phyloP scores from a whole-genome alignment of 371 early-diverging fungal genomes.

The Blastocladiella emersonii region DNA sequence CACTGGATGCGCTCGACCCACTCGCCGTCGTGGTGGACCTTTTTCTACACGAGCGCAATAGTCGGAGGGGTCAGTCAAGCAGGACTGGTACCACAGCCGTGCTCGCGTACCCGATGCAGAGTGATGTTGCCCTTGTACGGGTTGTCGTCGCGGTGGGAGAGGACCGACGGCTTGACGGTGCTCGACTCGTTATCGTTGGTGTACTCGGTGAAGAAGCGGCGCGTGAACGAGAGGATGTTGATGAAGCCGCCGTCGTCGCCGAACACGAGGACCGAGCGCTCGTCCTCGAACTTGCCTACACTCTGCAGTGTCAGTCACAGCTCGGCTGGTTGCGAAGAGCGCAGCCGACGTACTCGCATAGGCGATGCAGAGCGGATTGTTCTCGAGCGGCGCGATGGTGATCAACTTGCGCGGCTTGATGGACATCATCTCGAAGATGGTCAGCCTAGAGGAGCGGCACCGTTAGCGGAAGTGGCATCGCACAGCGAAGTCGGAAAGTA shows the following conservation, averaged over 20 bases:
- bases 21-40: constrained; percentile 27
- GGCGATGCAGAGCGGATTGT: constrained; percentile 33
- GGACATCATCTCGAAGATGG: constrained; percentile 31
- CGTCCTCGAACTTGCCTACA: constrained; percentile 29
- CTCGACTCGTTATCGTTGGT: constrained; percentile 17
- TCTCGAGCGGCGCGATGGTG: constrained; percentile 27
- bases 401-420: constrained; percentile 34
- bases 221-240: constrained; percentile 29
- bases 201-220: constrained; percentile 26
- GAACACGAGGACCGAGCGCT: constrained; percentile 27
- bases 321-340: background rate
- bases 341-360: constrained; percentile 18
- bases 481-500: background rate
- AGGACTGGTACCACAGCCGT: no score
- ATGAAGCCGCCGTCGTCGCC: constrained; percentile 41
- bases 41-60: constrained; percentile 13
- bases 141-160: constrained; percentile 18
- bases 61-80: background rate
- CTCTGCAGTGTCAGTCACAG: constrained; percentile 2
- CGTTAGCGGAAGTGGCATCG: background rate
- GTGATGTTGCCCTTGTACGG: constrained; percentile 23
- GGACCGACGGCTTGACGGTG: constrained; percentile 23
- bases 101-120: constrained; percentile 18
- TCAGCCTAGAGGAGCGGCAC: constrained; percentile 15
- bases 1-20: constrained; percentile 38